Conservation (phyloP, 305 asterid species). For the Solanum hybrid region DNA sequence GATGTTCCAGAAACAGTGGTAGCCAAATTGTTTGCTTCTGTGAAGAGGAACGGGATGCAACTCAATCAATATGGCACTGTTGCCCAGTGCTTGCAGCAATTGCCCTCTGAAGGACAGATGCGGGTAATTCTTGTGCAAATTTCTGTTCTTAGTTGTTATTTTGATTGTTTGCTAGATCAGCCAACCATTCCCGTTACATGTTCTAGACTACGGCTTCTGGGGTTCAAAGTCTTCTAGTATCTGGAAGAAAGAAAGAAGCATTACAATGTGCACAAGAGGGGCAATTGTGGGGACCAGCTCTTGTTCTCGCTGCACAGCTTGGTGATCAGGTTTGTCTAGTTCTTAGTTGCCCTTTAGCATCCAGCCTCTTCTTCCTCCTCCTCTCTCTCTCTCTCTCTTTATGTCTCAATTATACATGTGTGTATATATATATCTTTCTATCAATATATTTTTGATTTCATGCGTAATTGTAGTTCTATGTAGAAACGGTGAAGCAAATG, state of each 20-base stretch:
- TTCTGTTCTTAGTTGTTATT: neutral
- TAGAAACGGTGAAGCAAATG: slow-evolving; percentile 71
- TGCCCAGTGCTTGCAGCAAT: slow-evolving; percentile 64
- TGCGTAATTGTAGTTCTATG: slow-evolving; percentile 50
- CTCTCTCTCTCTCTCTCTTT: neutral
- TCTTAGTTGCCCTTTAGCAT: neutral
- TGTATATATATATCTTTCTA: neutral
- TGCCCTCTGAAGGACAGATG: slow-evolving; percentile 82
- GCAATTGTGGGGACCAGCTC: slow-evolving; percentile 98
- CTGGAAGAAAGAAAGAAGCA: slow-evolving; percentile 95
- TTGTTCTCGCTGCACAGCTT: slow-evolving; percentile 95
- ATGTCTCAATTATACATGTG: neutral
- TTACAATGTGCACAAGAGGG: slow-evolving; percentile 90
- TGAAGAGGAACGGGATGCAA: slow-evolving; percentile 42
- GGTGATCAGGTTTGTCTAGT: slow-evolving; percentile 64
- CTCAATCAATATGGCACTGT: slow-evolving; percentile 49
- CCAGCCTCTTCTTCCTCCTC: neutral
- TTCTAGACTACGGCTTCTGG: slow-evolving; percentile 67
- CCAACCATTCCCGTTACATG: slow-evolving; percentile 15
- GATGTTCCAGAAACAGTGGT: slow-evolving; percentile 84
- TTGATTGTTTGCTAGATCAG: neutral
- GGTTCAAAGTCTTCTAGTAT: slow-evolving; percentile 85
- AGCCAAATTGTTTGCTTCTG: slow-evolving; percentile 75
- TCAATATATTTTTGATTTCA: neutral
- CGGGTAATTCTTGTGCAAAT: slow-evolving; percentile 22